Evolutionary conservation across 345 rosid genomes (phyloP).

Genomic region (Draba incana): DNA sequence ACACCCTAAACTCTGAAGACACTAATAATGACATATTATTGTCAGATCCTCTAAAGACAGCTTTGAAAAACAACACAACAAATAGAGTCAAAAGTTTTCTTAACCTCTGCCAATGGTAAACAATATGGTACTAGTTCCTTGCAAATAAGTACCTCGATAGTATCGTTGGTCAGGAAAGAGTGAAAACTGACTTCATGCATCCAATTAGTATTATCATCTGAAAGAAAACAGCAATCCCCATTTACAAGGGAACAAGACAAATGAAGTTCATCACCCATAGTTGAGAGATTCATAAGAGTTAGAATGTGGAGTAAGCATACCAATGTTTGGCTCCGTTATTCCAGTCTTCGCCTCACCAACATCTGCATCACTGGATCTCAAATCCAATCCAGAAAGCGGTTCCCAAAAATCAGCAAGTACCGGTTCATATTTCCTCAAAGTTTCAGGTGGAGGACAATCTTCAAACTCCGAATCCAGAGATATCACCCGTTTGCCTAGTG

Average conservation of each 20-base stretch:
- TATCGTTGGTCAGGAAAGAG: constrained; percentile 37
- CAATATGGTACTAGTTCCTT: constrained; percentile 1
- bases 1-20: constrained; percentile 1
- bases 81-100: constrained; percentile 6
- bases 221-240: constrained; percentile 14
- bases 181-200: constrained; percentile 41
- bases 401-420: constrained; percentile 34
- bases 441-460: constrained; percentile 29
- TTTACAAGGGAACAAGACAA: background rate
- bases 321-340: background rate
- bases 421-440: constrained; percentile 37
- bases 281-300: constrained; percentile 10
- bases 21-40: background rate
- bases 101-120: constrained; percentile 6
- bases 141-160: constrained; percentile 45
- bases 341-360: constrained; percentile 3
- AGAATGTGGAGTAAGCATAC: constrained; percentile 7
- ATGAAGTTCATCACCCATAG: constrained; percentile 7
- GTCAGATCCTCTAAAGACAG: background rate
- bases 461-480: constrained; percentile 77
- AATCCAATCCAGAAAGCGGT: constrained; percentile 27
- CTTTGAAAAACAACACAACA: background rate
- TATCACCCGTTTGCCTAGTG: constrained; percentile 53
- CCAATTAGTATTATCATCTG: constrained; percentile 40
- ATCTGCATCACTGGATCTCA: constrained; percentile 28